phyloP scores from a whole-genome alignment of 176 grass and related monocot genomes.

The Musa schizocarpa region DNA sequence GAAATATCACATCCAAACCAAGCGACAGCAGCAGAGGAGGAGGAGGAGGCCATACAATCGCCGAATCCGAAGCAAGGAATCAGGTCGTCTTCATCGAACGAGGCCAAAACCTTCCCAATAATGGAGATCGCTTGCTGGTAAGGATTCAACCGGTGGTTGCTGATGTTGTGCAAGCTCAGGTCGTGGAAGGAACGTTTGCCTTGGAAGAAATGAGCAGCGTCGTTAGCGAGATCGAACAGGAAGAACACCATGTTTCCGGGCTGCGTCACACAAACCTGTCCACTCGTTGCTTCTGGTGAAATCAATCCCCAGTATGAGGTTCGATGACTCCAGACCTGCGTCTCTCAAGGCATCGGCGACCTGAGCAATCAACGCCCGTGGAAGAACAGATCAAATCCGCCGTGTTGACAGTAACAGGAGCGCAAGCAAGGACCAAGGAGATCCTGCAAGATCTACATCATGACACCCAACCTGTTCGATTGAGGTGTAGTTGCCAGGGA shows the following conservation, averaged over 20 bases:
- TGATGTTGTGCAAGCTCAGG: conserved; percentile 67
- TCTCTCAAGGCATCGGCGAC: conserved; percentile 44
- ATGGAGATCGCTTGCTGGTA: conserved; percentile 86
- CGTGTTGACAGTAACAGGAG: too few species aligned
- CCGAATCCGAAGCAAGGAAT: conserved; percentile 98
- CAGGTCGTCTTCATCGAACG: conserved; percentile 87
- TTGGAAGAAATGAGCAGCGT: conserved; percentile 5
- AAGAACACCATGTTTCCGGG: too few species aligned
- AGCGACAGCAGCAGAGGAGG: too few species aligned
- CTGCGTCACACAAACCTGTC: conserved; percentile 35
- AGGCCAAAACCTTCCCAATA: conserved; percentile 69
- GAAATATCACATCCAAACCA: too few species aligned
- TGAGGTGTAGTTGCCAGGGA: conserved; percentile 1
- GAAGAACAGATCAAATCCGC: too few species aligned
- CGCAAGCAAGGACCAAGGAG: too few species aligned
- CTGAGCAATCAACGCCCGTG: conserved; percentile 29
- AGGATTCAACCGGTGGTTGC: conserved; percentile 36
- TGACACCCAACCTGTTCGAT: not conserved
- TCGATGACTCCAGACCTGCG: conserved; percentile 80
- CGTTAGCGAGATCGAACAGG: conserved; percentile 1
- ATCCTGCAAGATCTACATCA: too few species aligned
- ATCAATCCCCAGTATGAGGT: conserved; percentile 81
- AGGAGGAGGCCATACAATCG: conserved; percentile 36
- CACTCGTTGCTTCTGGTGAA: conserved; percentile 99
- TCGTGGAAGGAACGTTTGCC: conserved; percentile 62